Evolutionary conservation across 768 basidiomycete genomes (phyloP), one percentile per base, ranked within the genome.

Genomic region (Trametopsis cervina): DNA sequence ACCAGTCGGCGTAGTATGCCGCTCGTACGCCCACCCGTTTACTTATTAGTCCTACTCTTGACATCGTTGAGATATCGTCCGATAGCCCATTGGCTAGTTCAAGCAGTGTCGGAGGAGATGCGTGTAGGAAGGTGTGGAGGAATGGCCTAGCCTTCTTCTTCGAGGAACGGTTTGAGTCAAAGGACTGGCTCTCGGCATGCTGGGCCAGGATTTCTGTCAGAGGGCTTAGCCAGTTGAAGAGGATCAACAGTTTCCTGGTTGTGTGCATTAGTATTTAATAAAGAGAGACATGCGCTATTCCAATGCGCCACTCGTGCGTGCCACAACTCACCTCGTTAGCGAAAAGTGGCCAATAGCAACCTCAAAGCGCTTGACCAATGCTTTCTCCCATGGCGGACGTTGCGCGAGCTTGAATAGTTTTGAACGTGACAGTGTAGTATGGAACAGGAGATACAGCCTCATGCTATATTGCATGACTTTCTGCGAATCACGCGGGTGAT

Each of bases 391-490:
- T 57, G 66, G 62, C 11, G 69, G 68, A 47, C 70, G 73, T 45
- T 64, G 64, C 5, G 68, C 61, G 47, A 69, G 69, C 46, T 77
- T 71, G 47, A 84, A 63, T 3, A 83, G 55, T 27, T 70, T 62
- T 47, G 66, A 75, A 23, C 66, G 57, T 5, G 72, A 69, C 35
- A 81, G 40, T 2, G 77, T 71, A 44, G 67, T 65, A 60, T 92
- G 89, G 62, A 88, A 78, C 25, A 85, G 62, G 27, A 91, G 71
- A 62, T 82, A 87, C 43, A 89, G 66, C 40, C 79, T 78, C 52
- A 92, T 77, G 20, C 84, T 76, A 62, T 91, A 92, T 70, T 92
- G 89, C 47, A 92, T 80, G 47, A 90, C 58, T 89, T 92, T 92
- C 89, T 91, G 33, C 22, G 26, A 29, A 13, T n/a, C 42, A 43